A percentile compares a stretch with the other conserved stretches of the same genome.
Conservation (phyloP, 331 rosid genomes). For the Cydonia oblonga region DNA sequence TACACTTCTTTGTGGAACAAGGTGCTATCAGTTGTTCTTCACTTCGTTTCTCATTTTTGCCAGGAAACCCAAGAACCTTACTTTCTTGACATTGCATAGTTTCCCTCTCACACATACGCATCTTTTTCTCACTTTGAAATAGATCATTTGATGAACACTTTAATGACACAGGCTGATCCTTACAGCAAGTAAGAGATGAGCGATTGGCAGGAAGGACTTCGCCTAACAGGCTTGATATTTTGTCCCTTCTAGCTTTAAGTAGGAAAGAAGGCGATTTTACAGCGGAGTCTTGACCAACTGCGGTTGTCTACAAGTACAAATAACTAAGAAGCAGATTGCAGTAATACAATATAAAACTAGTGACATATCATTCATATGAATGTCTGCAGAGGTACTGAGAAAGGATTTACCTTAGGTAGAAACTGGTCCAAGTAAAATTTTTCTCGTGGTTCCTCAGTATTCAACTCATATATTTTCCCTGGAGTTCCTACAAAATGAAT, state of each 20-base stretch:
- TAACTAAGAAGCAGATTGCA: slow-evolving; percentile 19
- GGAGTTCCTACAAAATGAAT: slow-evolving; percentile 20
- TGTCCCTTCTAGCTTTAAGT: slow-evolving; percentile 22
- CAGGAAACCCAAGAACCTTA: slow-evolving; percentile 30
- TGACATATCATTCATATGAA: not conserved
- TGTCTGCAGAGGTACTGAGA: slow-evolving; percentile 3
- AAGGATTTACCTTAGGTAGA: slow-evolving; percentile 32
- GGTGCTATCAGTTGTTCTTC: slow-evolving; percentile 22
- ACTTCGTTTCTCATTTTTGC: slow-evolving; percentile 24
- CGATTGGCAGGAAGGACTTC: slow-evolving; percentile 76
- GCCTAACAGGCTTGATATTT: slow-evolving; percentile 25
- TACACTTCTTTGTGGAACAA: slow-evolving; percentile 55
- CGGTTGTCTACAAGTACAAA: slow-evolving; percentile 35
- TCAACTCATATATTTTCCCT: slow-evolving; percentile 21
- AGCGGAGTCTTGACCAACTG: slow-evolving; percentile 24
- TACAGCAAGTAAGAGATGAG: slow-evolving; percentile 48
- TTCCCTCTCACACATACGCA: slow-evolving; percentile 25
- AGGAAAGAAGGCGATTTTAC: slow-evolving; percentile 25
- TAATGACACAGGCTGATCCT: slow-evolving; percentile 24
- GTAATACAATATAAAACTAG: not conserved
- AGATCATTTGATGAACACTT: slow-evolving; percentile 28
- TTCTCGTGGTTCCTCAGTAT: slow-evolving; percentile 25
- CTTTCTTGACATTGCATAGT: slow-evolving; percentile 25
- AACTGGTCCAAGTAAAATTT: slow-evolving; percentile 27
- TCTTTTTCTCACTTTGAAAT: slow-evolving; percentile 16